These are phyloP conservation scores for Mortierella sp. DNA, from an alignment of 371 early-diverging fungal species.

Conservation along the genomic window DNA sequence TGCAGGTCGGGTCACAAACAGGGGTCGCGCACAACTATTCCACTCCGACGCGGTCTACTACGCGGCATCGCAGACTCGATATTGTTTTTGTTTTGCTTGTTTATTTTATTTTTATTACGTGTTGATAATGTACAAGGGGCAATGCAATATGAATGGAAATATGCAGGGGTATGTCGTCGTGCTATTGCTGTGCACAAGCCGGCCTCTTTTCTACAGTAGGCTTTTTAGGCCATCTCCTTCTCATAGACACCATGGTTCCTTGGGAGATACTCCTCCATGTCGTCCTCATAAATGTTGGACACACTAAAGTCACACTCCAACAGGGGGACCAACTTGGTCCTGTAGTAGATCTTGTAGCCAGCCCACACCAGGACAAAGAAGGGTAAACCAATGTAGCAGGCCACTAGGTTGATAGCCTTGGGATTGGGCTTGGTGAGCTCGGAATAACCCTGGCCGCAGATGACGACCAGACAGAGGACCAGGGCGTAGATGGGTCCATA, in stretches of 20 bases:
- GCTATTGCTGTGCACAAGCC: neutral
- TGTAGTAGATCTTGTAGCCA: slow-evolving; percentile 65
- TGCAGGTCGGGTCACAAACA: no score
- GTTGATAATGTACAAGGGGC: no score
- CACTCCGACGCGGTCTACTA: no score
- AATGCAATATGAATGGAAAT: neutral
- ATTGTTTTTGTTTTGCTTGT: no score
- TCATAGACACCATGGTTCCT: neutral
- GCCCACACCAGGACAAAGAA: slow-evolving; percentile 67
- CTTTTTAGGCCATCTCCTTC: neutral
- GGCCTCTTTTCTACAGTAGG: no score
- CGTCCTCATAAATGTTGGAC: slow-evolving; percentile 45
- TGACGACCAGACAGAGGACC: slow-evolving; percentile 70
- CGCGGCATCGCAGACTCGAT: no score
- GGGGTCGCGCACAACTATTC: no score
- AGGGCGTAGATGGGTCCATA: slow-evolving; percentile 78
- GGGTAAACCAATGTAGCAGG: slow-evolving; percentile 68
- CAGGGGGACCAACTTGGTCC: slow-evolving; percentile 52
- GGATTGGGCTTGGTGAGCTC: slow-evolving; percentile 52
- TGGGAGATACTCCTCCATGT: slow-evolving; percentile 34
- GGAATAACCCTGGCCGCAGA: slow-evolving; percentile 76
- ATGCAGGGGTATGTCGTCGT: neutral
- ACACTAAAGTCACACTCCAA: slow-evolving; percentile 56
- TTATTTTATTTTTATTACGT: no score
- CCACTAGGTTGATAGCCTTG: slow-evolving; percentile 57